Evolutionary conservation across 139 green algal genomes (phyloP).

Genomic region (Micromonas pusilla): DNA sequence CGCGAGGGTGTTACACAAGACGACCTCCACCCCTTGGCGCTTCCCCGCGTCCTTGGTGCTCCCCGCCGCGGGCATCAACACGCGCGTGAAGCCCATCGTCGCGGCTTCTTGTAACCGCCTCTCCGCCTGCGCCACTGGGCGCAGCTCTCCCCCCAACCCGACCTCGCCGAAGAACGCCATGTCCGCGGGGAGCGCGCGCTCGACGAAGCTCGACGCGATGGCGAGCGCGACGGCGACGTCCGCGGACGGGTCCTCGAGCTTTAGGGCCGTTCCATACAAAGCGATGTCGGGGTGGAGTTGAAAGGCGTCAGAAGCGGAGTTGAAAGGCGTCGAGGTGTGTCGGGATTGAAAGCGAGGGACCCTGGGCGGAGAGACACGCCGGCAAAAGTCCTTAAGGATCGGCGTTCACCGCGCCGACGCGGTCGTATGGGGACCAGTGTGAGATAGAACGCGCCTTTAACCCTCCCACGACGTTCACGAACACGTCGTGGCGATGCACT

Average conservation of each 20-base stretch:
- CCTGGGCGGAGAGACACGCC: too few relatives aligned
- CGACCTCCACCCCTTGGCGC: background rate
- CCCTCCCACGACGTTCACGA: conserved; percentile 68
- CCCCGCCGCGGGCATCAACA: conserved; percentile 40
- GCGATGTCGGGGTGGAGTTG: too few relatives aligned
- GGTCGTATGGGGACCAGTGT: too few relatives aligned
- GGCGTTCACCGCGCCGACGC: too few relatives aligned
- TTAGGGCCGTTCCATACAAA: too few relatives aligned
- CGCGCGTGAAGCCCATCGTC: conserved; percentile 53
- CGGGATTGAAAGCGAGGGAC: too few relatives aligned
- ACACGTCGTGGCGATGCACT: conserved; percentile 43
- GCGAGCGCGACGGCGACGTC: conserved; percentile 66
- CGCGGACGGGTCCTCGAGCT: conserved; percentile 52
- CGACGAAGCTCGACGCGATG: conserved; percentile 50
- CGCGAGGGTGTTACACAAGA: conserved; percentile 11
- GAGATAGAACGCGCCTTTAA: too few relatives aligned
- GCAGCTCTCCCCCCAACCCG: conserved; percentile 65
- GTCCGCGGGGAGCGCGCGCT: conserved; percentile 40
- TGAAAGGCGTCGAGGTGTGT: too few relatives aligned
- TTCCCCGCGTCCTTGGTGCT: background rate
- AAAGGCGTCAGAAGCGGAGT: too few relatives aligned
- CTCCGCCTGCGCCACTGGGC: conserved; percentile 47
- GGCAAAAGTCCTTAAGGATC: too few relatives aligned
- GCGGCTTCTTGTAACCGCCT: conserved; percentile 49
- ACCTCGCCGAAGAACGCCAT: conserved; percentile 64